Conservation (phyloP, 768 basidiomycete species). For the Rhodotorula paludigena region DNA sequence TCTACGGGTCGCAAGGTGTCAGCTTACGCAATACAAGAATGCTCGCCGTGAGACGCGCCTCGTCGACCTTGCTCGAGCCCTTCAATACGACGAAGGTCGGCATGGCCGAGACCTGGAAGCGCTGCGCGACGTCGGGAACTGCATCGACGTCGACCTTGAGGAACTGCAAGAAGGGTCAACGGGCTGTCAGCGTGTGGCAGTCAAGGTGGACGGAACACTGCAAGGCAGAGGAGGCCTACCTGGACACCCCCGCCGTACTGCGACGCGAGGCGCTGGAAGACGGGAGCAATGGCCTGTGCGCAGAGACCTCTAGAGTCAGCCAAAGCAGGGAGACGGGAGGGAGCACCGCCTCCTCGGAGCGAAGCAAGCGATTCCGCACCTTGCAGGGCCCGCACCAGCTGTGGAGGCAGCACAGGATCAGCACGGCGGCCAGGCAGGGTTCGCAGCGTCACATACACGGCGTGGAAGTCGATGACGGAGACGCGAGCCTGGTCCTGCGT, state of each 20-base stretch:
- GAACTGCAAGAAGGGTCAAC: slow-evolving; percentile 50
- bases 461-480: slow-evolving; percentile 32
- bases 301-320: neutral
- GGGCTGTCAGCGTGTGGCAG: neutral
- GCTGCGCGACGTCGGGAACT: slow-evolving; percentile 61
- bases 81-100: slow-evolving; percentile 41
- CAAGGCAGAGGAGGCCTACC: slow-evolving; percentile 6
- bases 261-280: slow-evolving; percentile 54
- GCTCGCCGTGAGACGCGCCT: neutral
- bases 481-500: slow-evolving; percentile 1
- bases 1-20: slow-evolving; percentile 4
- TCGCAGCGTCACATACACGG: neutral
- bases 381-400: slow-evolving; percentile 40
- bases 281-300: slow-evolving; percentile 31
- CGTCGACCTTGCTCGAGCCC: slow-evolving; percentile 29
- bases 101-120: slow-evolving; percentile 70
- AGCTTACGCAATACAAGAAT: neutral
- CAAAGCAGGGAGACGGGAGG: too few relatives aligned
- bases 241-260: slow-evolving; percentile 54
- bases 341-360: too few relatives aligned
- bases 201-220: neutral
- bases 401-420: neutral
- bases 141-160: slow-evolving; percentile 66
- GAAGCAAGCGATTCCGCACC: slow-evolving; percentile 3
- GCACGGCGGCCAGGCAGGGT: fast-evolving